phyloP scores from a whole-genome alignment of 2,329 filamentous ascomycete species.

The Colletotrichum graminicola region DNA sequence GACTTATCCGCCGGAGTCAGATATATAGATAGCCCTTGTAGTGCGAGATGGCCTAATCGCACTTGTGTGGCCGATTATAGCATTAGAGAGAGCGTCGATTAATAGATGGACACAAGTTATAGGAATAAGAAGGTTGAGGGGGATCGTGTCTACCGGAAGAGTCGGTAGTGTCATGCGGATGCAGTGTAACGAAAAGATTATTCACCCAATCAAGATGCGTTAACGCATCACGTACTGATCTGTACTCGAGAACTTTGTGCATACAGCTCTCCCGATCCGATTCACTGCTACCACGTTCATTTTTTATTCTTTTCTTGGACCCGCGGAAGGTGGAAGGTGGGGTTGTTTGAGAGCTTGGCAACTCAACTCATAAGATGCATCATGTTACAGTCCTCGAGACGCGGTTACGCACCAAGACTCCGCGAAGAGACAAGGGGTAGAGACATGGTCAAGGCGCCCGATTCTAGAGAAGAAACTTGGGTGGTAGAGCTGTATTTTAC shows the following conservation, averaged over 20 bases:
- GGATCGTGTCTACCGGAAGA: constrained; percentile 19
- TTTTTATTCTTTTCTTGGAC: constrained; percentile 22
- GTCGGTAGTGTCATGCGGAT: constrained; percentile 1
- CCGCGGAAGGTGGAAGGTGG: constrained; percentile 22
- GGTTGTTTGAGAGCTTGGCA: constrained; percentile 32
- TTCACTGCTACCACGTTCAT: constrained; percentile 3
- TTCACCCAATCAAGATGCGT: not conserved
- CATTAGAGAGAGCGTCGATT: not conserved
- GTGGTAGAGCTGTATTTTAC: not conserved
- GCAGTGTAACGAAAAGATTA: not conserved
- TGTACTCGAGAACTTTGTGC: not conserved
- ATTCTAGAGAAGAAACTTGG: not conserved
- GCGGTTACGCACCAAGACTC: constrained; percentile 14
- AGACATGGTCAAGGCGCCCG: not conserved
- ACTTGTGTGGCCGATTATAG: not conserved
- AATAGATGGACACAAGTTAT: not conserved
- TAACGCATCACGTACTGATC: constrained; percentile 21
- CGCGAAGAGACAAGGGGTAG: not conserved
- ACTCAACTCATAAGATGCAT: constrained; percentile 7
- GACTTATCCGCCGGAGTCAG: no score
- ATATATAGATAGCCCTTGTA: not conserved
- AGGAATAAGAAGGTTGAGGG: not conserved
- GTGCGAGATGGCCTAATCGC: not conserved
- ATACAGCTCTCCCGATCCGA: constrained; percentile 14
- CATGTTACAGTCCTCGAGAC: constrained; percentile 9